Evolutionary conservation across 208 protist genomes (phyloP).

Genomic region (Acanthamoeba comandoni): DNA sequence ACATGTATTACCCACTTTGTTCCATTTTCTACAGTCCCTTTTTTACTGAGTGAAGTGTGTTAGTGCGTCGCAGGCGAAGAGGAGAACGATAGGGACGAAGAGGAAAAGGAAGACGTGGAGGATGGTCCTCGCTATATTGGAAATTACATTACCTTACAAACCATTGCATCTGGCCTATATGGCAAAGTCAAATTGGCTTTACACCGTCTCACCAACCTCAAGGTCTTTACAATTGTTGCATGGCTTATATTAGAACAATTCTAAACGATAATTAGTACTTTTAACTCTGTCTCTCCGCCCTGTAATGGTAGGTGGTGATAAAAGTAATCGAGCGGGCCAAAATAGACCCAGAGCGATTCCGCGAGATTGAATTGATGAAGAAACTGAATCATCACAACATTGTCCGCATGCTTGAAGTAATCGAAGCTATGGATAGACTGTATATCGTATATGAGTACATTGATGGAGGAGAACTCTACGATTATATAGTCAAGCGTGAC

Average conservation of each 20-base stretch:
- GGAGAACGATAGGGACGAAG: background rate
- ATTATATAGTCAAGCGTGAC: slow-evolving; percentile 49
- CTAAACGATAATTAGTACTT: too few relatives aligned
- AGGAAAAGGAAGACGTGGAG: background rate
- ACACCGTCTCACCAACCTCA: slow-evolving; percentile 48
- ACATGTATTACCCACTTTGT: too few relatives aligned
- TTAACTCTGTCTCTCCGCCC: background rate
- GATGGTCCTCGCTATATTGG: background rate
- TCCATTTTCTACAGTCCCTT: background rate
- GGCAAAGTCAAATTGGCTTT: slow-evolving; percentile 70
- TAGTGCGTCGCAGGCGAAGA: too few relatives aligned
- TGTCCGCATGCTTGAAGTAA: slow-evolving; percentile 44
- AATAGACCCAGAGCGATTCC: slow-evolving; percentile 62
- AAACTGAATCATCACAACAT: slow-evolving; percentile 40
- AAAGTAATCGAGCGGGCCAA: slow-evolving; percentile 65
- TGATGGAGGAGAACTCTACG: slow-evolving; percentile 62
- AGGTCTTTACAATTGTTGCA: too few relatives aligned
- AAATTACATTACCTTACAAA: slow-evolving; percentile 42
- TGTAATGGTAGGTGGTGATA: slow-evolving; percentile 56
- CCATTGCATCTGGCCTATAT: slow-evolving; percentile 32
- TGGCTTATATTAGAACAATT: too few relatives aligned
- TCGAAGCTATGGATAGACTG: slow-evolving; percentile 9
- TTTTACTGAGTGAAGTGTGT: background rate
- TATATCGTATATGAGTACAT: slow-evolving; percentile 66
- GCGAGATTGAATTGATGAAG: slow-evolving; percentile 67